These are phyloP conservation scores for Aureobasidium sp. DNA, from an alignment of 2,329 filamentous ascomycete species.

Conservation along the genomic window DNA sequence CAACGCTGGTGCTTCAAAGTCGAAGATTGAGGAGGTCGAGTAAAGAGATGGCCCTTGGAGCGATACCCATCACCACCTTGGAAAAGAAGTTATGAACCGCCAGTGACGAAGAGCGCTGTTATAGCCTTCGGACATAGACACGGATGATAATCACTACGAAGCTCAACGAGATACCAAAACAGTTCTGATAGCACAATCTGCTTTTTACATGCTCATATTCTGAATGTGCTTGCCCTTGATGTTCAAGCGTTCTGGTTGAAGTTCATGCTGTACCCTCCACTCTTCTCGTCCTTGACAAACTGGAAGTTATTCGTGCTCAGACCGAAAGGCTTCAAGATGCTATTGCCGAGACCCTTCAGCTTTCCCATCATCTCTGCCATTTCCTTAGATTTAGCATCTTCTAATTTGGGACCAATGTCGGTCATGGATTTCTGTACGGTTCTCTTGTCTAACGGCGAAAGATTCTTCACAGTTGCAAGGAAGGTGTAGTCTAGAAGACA, in stretches of 20 bases:
- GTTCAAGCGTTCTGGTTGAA: slow-evolving; percentile 50
- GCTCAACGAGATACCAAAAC: slow-evolving; percentile 13
- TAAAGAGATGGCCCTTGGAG: slow-evolving; percentile 19
- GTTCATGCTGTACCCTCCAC: slow-evolving; percentile 90
- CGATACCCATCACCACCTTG: background rate
- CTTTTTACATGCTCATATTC: background rate
- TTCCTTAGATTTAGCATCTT: slow-evolving; percentile 76
- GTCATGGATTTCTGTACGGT: slow-evolving; percentile 61
- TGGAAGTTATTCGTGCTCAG: slow-evolving; percentile 92
- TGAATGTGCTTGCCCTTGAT: background rate
- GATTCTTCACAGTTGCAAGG: slow-evolving; percentile 52
- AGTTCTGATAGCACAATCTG: background rate
- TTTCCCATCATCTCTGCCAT: slow-evolving; percentile 98
- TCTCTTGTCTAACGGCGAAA: slow-evolving; percentile 59
- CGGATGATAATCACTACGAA: slow-evolving; percentile 11
- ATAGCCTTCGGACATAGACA: background rate
- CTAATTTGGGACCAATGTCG: slow-evolving; percentile 60
- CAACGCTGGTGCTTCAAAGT: slow-evolving; percentile 19
- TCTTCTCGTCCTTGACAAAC: slow-evolving; percentile 83
- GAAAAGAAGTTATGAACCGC: slow-evolving; percentile 10
- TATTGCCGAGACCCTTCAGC: slow-evolving; percentile 85
- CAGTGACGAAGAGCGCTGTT: slow-evolving; percentile 2
- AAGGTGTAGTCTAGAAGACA: slow-evolving; percentile 59
- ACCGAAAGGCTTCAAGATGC: slow-evolving; percentile 86
- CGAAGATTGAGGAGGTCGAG: slow-evolving; percentile 42